phyloP scores from a whole-genome alignment of 768 basidiomycete species.

The Russula abietina region DNA sequence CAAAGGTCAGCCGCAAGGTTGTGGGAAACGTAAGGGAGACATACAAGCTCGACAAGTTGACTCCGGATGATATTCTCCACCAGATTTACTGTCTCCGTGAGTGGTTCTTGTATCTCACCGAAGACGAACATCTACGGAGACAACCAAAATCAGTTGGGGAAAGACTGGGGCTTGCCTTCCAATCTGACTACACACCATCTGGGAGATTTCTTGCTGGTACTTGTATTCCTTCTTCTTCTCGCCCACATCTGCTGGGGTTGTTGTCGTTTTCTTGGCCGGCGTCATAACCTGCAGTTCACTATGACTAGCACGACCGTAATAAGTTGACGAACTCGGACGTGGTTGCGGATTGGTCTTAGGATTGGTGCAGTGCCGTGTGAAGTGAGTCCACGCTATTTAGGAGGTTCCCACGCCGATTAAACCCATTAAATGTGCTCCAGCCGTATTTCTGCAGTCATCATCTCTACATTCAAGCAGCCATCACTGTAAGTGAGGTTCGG shows the following conservation, averaged over 20 bases:
- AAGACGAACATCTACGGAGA: slow-evolving; percentile 85
- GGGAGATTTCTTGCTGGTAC: slow-evolving; percentile 86
- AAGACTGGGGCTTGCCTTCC: background rate
- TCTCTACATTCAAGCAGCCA: no score
- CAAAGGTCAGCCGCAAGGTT: slow-evolving; percentile 8
- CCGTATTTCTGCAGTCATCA: background rate
- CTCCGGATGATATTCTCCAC: slow-evolving; percentile 93
- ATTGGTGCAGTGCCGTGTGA: no score
- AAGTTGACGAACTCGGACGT: background rate
- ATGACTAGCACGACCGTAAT: background rate
- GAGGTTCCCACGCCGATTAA: background rate
- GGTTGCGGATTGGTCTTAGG: background rate
- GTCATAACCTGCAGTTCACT: slow-evolving; percentile 13
- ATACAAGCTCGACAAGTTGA: slow-evolving; percentile 85
- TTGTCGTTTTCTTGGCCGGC: slow-evolving; percentile 22
- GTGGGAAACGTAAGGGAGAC: background rate
- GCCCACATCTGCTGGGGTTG: background rate
- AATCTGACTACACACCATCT: slow-evolving; percentile 57
- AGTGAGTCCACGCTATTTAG: background rate
- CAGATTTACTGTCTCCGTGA: slow-evolving; percentile 78
- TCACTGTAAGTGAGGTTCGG: no score
- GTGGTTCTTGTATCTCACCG: slow-evolving; percentile 89
- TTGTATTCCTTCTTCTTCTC: slow-evolving; percentile 60
- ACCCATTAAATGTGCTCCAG: background rate
- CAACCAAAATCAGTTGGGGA: background rate